Evolutionary conservation across 257 asterid genomes (phyloP).

Genomic region (Solanum microdontum): DNA sequence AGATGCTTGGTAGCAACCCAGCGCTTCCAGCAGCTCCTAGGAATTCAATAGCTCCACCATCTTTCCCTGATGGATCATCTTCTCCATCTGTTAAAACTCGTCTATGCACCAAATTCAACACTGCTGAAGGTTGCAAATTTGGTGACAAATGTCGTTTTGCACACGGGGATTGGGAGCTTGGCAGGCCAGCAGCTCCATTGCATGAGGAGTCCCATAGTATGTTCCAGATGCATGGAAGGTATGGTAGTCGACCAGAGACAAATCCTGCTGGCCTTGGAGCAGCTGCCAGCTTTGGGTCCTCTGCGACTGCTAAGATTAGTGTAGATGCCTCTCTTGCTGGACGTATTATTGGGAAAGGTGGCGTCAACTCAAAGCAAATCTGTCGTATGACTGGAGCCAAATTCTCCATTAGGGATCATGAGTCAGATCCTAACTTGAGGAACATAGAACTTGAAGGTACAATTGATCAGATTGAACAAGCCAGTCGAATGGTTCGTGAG

Average conservation of each 20-base stretch:
- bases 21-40: slow-evolving; percentile 43
- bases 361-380: slow-evolving; percentile 67
- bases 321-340: slow-evolving; percentile 72
- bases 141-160: slow-evolving; percentile 74
- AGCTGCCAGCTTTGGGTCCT: slow-evolving; percentile 53
- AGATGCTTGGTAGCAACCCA: slow-evolving; percentile 69
- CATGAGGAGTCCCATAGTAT: slow-evolving; percentile 46
- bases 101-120: slow-evolving; percentile 46
- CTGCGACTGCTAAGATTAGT: slow-evolving; percentile 74
- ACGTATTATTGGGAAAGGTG: slow-evolving; percentile 64
- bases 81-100: slow-evolving; percentile 57
- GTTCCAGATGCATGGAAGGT: slow-evolving; percentile 35
- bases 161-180: slow-evolving; percentile 74
- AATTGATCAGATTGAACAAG: slow-evolving; percentile 65
- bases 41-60: slow-evolving; percentile 31
- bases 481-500: slow-evolving; percentile 78
- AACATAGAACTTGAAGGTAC: slow-evolving; percentile 76
- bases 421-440: slow-evolving; percentile 45
- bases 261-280: slow-evolving; percentile 25
- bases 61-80: slow-evolving; percentile 46
- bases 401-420: slow-evolving; percentile 60
- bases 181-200: slow-evolving; percentile 31
- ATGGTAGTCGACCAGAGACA: slow-evolving; percentile 36
- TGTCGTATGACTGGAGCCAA: slow-evolving; percentile 64
- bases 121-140: slow-evolving; percentile 74